These are phyloP conservation scores for Clathrospora elynae DNA, from an alignment of 2,329 filamentous ascomycete genomes.

Conservation along the genomic window DNA sequence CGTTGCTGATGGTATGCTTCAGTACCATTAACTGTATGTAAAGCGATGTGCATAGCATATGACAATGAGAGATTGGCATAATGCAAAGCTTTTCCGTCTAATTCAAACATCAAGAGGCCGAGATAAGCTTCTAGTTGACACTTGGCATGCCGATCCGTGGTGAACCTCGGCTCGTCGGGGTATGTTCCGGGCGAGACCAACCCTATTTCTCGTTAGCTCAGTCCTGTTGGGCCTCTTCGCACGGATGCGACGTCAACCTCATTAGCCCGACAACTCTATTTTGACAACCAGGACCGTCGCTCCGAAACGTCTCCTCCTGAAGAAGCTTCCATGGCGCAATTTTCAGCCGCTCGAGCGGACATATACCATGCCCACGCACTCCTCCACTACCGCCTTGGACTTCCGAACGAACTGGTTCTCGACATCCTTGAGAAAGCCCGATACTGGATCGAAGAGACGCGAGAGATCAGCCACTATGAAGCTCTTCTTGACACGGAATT, in stretches of 20 bases:
- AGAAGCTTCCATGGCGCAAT: constrained; percentile 3
- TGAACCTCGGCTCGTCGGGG: constrained; percentile 21
- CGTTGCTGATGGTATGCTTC: too few species aligned
- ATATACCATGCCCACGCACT: constrained; percentile 8
- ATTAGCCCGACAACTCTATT: constrained; percentile 14
- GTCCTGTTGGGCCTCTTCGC: constrained; percentile 8
- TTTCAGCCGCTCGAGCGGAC: neutral
- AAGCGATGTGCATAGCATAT: too few species aligned
- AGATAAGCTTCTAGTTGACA: constrained; percentile 3
- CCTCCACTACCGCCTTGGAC: constrained; percentile 10
- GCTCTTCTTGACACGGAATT: constrained; percentile 12
- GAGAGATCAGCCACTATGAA: neutral
- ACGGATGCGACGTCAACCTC: constrained; percentile 12
- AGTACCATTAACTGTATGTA: too few species aligned
- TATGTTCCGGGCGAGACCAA: constrained; percentile 22
- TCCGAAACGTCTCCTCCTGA: constrained; percentile 1
- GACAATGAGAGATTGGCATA: too few species aligned
- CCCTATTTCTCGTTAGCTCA: constrained; percentile 13
- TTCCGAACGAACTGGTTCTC: constrained; percentile 24
- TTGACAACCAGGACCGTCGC: constrained; percentile 10
- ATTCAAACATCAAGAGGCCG: neutral
- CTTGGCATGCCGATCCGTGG: constrained; percentile 10
- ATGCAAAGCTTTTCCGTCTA: too few species aligned
- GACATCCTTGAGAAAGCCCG: constrained; percentile 21
- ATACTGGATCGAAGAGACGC: constrained; percentile 17